These are phyloP conservation scores for Pleurotus citrinopileatus DNA, from an alignment of 768 basidiomycete species.

Conservation along the genomic window DNA sequence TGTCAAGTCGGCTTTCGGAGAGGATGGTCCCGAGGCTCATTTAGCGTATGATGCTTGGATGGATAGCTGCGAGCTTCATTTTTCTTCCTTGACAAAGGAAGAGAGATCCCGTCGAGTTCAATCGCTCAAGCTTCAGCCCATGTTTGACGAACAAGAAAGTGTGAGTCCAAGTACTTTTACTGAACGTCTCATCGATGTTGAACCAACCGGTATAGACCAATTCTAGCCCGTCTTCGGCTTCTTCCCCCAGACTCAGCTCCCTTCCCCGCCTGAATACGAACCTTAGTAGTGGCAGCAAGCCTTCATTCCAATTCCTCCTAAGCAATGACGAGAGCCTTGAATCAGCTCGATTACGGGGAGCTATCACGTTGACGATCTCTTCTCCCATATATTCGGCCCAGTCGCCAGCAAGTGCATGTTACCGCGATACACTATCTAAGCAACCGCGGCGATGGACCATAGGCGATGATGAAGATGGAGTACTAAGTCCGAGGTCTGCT, in stretches of 20 bases:
- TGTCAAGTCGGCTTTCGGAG: constrained; percentile 3
- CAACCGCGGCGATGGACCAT: constrained; percentile 2
- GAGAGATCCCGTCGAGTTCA: constrained; percentile 3
- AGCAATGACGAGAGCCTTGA: background rate
- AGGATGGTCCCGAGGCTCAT: background rate
- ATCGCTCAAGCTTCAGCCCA: constrained; percentile 1
- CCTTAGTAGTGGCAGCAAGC: background rate
- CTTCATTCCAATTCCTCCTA: background rate
- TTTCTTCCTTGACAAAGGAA: constrained; percentile 2
- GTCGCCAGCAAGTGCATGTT: background rate
- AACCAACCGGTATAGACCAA: background rate
- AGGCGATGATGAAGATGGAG: constrained; percentile 1
- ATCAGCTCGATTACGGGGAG: background rate
- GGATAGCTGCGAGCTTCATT: background rate
- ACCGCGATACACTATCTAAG: too few relatives aligned
- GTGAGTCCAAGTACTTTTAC: background rate
- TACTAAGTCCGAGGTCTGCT: background rate
- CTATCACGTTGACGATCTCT: constrained; percentile 1
- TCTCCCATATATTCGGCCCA: constrained; percentile 3
- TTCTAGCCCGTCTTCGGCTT: background rate
- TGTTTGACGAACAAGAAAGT: background rate
- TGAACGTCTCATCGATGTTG: background rate
- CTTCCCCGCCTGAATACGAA: constrained; percentile 6
- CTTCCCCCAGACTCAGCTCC: background rate
- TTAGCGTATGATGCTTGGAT: background rate